Conservation (phyloP, 1,284 basidiomycete genomes). For the Somion occarium region DNA sequence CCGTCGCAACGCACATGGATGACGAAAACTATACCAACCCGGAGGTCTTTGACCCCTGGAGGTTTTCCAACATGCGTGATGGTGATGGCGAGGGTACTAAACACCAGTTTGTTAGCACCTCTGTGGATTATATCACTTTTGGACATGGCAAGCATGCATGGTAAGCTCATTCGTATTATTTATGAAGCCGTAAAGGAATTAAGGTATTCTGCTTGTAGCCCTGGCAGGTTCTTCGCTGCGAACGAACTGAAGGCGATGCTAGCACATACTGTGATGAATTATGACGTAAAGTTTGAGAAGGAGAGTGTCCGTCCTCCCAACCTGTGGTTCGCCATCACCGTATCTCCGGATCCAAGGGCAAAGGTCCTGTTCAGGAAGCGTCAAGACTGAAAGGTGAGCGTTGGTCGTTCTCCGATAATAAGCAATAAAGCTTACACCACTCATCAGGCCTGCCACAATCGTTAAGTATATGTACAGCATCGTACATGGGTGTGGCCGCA, state of each 20-base stretch:
- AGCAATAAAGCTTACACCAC: too few relatives aligned
- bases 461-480: too few relatives aligned
- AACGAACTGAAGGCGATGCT: conserved; percentile 42
- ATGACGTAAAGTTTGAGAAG: conserved; percentile 39
- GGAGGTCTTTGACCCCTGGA: conserved; percentile 37
- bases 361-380: conserved; percentile 17
- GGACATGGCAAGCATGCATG: conserved; percentile 42
- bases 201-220: conserved; percentile 22
- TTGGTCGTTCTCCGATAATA: too few relatives aligned
- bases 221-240: conserved; percentile 43
- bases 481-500: too few relatives aligned
- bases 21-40: conserved; percentile 36
- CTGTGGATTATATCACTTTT: conserved; percentile 35
- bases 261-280: conserved; percentile 37
- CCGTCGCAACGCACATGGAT: conserved; percentile 38
- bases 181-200: not conserved
- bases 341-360: conserved; percentile 11
- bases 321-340: not conserved
- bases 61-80: conserved; percentile 38
- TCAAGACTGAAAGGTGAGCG: conserved; percentile 4
- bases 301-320: conserved; percentile 23
- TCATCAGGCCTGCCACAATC: too few relatives aligned
- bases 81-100: conserved; percentile 19
- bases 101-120: conserved; percentile 31
- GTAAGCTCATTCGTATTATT: conserved; percentile 22